Base-by-base conservation (phyloP, 495 filamentous ascomycete genomes). In the Aspergillus leporis region DNA sequence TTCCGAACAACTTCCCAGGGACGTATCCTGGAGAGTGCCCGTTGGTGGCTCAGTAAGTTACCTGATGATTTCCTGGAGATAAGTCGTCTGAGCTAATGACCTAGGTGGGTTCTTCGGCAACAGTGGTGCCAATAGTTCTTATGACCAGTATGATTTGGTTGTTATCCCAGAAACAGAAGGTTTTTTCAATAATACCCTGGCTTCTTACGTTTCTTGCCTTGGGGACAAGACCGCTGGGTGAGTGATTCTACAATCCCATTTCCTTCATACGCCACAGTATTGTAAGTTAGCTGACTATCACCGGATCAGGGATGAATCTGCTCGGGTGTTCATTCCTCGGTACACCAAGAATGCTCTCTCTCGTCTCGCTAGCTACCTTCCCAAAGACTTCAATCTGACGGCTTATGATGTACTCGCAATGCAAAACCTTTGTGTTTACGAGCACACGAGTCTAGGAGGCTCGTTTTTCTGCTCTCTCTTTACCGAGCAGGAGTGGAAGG, bases 401-500 rank as follows among this genome's bases (percentile, higher is more conserved):
- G 41, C 80, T 9, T 61, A 68, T 12, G 82, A 86, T 57, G 72
- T 76, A 1, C 84, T 87, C 23, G 77, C 76, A 12, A 81, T 84
- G 48, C 83, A 87, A 51, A 72, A 74, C 59, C 54, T 70, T 13
- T 77, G 74, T 53, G 58, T 58, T 7, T 76, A 74, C 46, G 74
- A 76, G 52, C 54, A 60, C 55, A 66, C 66, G 34, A 65, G 59
- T 22, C 59, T 74, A 32, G 64, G 64, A n/a, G 57, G 45, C 38
- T 71, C 65, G 9, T 61, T 69, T 1, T 84, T 81, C 74, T 85
- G 82, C 66, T 61, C 72, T 32, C 73, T 85, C 12, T 85, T 85
- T 68, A 84, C 82, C 21, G 79, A 77, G 53, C 70, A 81, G 43
- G 82, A 85, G 65, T 85, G 81, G 81, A 66, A 74, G 32, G 80